Evolutionary conservation across 2,329 filamentous ascomycete species (phyloP).

Genomic region (Huntiella bhutanensis): DNA sequence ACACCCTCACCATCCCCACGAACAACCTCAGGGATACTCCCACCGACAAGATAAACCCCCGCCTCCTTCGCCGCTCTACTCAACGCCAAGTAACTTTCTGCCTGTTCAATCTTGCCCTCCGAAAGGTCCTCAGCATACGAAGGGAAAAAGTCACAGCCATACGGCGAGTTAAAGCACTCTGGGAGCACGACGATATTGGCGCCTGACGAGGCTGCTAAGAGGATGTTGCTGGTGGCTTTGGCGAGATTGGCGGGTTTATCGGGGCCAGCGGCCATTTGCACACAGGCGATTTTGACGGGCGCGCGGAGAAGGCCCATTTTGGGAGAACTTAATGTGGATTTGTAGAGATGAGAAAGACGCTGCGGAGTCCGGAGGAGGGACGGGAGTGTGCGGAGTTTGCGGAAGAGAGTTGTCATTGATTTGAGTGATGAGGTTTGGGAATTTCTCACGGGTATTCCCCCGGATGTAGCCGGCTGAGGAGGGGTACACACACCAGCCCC

Average conservation of each 20-base stretch:
- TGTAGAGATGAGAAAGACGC: not conserved
- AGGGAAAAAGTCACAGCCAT: slow-evolving; percentile 78
- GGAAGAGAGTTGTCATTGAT: slow-evolving; percentile 1
- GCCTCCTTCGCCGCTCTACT: slow-evolving; percentile 62
- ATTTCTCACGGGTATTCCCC: too few species aligned
- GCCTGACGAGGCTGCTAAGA: slow-evolving; percentile 56
- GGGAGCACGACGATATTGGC: slow-evolving; percentile 81
- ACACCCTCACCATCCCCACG: slow-evolving; percentile 17
- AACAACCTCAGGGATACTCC: slow-evolving; percentile 75
- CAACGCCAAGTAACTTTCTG: slow-evolving; percentile 73
- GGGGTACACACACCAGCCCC: too few species aligned
- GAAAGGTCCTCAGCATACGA: slow-evolving; percentile 77
- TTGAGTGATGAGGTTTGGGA: too few species aligned
- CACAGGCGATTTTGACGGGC: slow-evolving; percentile 59
- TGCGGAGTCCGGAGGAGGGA: not conserved
- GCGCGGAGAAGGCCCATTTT: slow-evolving; percentile 39
- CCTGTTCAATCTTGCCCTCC: slow-evolving; percentile 48
- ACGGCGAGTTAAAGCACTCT: slow-evolving; percentile 98
- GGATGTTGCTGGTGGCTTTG: slow-evolving; percentile 63
- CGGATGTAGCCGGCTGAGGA: too few species aligned
- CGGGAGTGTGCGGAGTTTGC: slow-evolving; percentile 5
- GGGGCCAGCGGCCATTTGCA: slow-evolving; percentile 62
- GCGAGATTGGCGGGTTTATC: slow-evolving; percentile 75
- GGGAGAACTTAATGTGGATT: slow-evolving; percentile 15
- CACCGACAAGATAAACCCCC: slow-evolving; percentile 66